These are phyloP conservation scores for Clitopilus hobsonii DNA, from an alignment of 768 basidiomycete genomes.

Conservation along the genomic window DNA sequence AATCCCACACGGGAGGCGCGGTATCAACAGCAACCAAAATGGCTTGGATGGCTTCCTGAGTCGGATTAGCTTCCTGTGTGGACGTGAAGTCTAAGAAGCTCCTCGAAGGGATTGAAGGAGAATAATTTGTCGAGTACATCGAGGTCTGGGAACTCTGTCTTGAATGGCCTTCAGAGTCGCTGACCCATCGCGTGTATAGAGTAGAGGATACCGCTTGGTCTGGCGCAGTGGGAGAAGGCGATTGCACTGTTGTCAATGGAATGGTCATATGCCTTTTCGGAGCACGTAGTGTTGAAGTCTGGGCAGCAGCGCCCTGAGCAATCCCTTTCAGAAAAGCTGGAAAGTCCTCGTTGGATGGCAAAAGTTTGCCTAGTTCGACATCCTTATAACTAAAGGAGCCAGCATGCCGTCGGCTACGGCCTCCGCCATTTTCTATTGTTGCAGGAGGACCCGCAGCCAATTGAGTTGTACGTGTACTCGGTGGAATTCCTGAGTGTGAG, in stretches of 20 bases:
- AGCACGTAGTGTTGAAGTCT: slow-evolving; percentile 39
- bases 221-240: slow-evolving; percentile 30
- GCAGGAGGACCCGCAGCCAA: slow-evolving; percentile 14
- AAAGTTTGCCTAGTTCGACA: slow-evolving; percentile 78
- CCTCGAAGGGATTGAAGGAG: slow-evolving; percentile 33
- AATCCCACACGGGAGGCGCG: slow-evolving; percentile 78
- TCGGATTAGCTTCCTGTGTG: slow-evolving; percentile 60
- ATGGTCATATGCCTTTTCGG: slow-evolving; percentile 45
- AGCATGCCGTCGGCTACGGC: slow-evolving; percentile 74
- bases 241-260: slow-evolving; percentile 25
- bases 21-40: slow-evolving; percentile 75
- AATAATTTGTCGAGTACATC: slow-evolving; percentile 27
- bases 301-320: slow-evolving; percentile 26
- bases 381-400: slow-evolving; percentile 96
- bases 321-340: slow-evolving; percentile 32
- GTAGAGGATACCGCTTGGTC: slow-evolving; percentile 29
- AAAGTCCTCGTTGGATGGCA: slow-evolving; percentile 60
- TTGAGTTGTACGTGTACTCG: neutral
- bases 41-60: slow-evolving; percentile 74
- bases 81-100: slow-evolving; percentile 43
- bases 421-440: slow-evolving; percentile 19
- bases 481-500: neutral
- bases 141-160: slow-evolving; percentile 39
- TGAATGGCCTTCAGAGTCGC: slow-evolving; percentile 24
- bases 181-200: slow-evolving; percentile 5